Percentiles rank a stretch among this genome's conserved stretches.
Evolutionary conservation across 169 alveolate species (phyloP).

Genomic region (Cryptosporidium muris): DNA sequence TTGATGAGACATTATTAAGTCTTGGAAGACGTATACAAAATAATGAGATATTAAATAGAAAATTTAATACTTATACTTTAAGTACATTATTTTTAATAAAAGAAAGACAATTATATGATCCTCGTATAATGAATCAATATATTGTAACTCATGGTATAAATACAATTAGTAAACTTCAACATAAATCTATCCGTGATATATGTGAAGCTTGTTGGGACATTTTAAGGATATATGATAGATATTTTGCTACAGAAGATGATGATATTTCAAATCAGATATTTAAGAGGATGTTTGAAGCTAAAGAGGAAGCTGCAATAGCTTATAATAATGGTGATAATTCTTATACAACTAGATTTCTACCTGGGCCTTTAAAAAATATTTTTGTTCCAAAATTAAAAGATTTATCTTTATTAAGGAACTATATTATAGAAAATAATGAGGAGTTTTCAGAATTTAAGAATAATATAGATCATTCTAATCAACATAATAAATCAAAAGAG

Average conservation of each 20-base stretch:
- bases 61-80: slow-evolving; percentile 47
- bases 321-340: slow-evolving; percentile 19
- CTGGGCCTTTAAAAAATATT: slow-evolving; percentile 45
- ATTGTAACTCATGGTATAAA: slow-evolving; percentile 35
- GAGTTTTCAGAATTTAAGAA: no score
- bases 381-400: slow-evolving; percentile 46
- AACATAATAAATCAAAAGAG: background rate
- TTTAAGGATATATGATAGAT: slow-evolving; percentile 43
- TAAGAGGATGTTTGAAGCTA: slow-evolving; percentile 56
- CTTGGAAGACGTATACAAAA: slow-evolving; percentile 12
- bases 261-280: slow-evolving; percentile 4
- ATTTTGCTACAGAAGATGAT: slow-evolving; percentile 53
- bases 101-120: slow-evolving; percentile 48
- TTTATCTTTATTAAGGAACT: slow-evolving; percentile 18
- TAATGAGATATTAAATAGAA: slow-evolving; percentile 1
- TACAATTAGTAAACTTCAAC: slow-evolving; percentile 41
- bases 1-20: slow-evolving; percentile 44
- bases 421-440: slow-evolving; percentile 30
- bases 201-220: slow-evolving; percentile 65
- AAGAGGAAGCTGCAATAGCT: slow-evolving; percentile 32
- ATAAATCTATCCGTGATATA: slow-evolving; percentile 3
- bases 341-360: slow-evolving; percentile 25
- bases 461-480: no score
- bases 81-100: slow-evolving; percentile 30
- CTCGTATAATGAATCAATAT: slow-evolving; percentile 46